Evolutionary conservation across 148 eudicot genomes (phyloP), one percentile per base, ranked within the genome.

Genomic region (Chenopodium album): DNA sequence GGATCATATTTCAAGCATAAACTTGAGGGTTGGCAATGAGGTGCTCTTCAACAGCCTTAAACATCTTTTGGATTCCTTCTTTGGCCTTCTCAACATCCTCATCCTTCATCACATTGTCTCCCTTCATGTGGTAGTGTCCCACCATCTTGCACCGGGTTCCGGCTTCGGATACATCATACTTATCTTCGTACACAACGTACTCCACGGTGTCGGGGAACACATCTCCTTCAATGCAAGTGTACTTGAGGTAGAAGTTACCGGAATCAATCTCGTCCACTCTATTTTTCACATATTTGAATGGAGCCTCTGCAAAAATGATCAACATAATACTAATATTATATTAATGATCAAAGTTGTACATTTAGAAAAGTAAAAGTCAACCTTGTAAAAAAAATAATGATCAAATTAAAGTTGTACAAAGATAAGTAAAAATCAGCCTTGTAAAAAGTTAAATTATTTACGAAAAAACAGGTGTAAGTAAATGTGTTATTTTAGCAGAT

Each of bases 21-120:
- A 76, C 59, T 17, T 75, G 46, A 14, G 87, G 87, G 72, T 85
- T 79, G 59, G 85, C 82, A 62, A 82, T 29, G 37, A 85, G 85
- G 29, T 85, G 71, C 8, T 78, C 82, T 79, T 79, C 87, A 10
- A 79, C 85, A 16, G 70, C 60, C 59, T 79, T 79, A 65, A 78
- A 82, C 77, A 82, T 70, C 26, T 47, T 63, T 79, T 67, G 76
- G 14, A 79, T 64, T 11, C 59, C n/a, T 28, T 75, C 80, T 62
- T 82, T 46, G 12, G 80, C 87, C 20, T 8, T 8, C 28, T 34
- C 76, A 63, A 85, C 11, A 2, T 63, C 78, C 66, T 79, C 85
- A 9, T 79, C 85, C 22, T 75, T 76, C 7, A 79, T 56, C 9
- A 28, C 78, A 3, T 32, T 59, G 41, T 71, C 82, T 34, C 78